phyloP scores from a whole-genome alignment of 2,329 filamentous ascomycete genomes.

The Monosporascus sp. region DNA sequence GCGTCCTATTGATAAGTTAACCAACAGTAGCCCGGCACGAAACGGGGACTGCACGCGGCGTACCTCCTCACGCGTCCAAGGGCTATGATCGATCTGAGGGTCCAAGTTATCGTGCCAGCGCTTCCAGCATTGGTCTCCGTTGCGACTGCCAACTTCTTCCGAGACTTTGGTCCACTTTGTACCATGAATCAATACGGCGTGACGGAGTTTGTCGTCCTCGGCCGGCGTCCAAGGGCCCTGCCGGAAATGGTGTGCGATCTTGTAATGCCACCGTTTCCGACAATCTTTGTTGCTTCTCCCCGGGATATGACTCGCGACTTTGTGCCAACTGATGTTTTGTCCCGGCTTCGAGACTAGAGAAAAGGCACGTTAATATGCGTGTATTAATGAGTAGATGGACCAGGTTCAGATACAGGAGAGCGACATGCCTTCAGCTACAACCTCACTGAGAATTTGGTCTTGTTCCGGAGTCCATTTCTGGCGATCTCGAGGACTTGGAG shows the following conservation, averaged over 20 bases:
- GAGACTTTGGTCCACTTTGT: neutral
- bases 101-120: constrained; percentile 1
- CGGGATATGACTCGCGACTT: neutral
- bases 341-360: neutral
- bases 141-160: neutral
- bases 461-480: constrained; percentile 1
- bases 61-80: neutral
- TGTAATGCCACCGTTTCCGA: neutral
- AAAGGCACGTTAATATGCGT: neutral
- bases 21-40: neutral
- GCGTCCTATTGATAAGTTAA: neutral
- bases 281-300: constrained; percentile 1
- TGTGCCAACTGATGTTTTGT: neutral
- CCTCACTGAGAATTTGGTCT: neutral
- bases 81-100: neutral
- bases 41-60: neutral
- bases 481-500: neutral
- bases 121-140: constrained; percentile 1
- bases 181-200: neutral
- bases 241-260: neutral
- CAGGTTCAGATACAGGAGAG: neutral
- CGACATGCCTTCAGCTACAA: neutral
- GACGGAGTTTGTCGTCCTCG: neutral
- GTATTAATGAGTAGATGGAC: neutral
- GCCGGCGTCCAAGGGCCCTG: neutral